Percentiles rank a stretch among this genome's conserved stretches.
phyloP scores from a whole-genome alignment of 2,329 filamentous ascomycete genomes.

The Diaporthe longicolla region DNA sequence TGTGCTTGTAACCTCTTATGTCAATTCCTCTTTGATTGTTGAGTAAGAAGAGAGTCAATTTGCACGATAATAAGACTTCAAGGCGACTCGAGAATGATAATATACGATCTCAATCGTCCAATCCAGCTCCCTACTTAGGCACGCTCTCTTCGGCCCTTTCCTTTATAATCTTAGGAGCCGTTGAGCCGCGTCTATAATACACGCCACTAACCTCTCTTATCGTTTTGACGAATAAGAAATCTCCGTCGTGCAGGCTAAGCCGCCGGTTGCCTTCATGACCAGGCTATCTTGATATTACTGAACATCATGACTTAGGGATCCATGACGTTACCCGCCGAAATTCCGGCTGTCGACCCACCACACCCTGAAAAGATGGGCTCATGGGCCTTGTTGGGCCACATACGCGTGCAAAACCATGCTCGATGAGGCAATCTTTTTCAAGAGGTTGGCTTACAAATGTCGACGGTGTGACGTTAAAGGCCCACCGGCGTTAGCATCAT shows the following conservation, averaged over 20 bases:
- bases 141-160: neutral
- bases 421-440: conserved; percentile 26
- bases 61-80: neutral
- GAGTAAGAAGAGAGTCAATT: too few species aligned
- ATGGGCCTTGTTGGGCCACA: conserved; percentile 4
- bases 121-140: neutral
- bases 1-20: too few species aligned
- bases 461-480: conserved; percentile 22
- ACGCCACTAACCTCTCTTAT: neutral
- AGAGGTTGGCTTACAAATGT: neutral
- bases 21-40: too few species aligned
- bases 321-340: conserved; percentile 26
- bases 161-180: neutral
- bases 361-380: conserved; percentile 31
- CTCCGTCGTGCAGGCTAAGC: neutral
- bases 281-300: neutral
- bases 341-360: conserved; percentile 9
- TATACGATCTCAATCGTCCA: neutral
- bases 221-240: neutral
- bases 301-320: conserved; percentile 19
- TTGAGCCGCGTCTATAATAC: neutral
- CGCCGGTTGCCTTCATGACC: neutral
- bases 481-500: conserved; percentile 22
- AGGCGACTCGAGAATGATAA: too few species aligned
- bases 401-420: neutral